Conservation (phyloP, 2,329 filamentous ascomycete genomes). For the Cordyceps farinosa region DNA sequence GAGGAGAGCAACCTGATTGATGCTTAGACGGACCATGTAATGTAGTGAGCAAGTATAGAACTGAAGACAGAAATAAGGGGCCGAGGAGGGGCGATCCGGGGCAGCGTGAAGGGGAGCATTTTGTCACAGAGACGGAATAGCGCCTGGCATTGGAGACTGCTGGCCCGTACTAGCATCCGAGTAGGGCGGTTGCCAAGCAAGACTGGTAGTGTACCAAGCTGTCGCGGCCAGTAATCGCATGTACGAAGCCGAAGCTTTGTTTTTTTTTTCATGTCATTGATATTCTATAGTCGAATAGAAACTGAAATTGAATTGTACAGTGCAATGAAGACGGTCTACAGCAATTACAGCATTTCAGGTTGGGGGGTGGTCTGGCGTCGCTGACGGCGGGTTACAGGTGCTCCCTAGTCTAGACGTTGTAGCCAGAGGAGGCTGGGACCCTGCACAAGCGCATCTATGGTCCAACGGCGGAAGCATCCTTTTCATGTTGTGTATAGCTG, state of each 20-base stretch:
- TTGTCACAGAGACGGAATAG: neutral
- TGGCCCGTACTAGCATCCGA: neutral
- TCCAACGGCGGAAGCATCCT: neutral
- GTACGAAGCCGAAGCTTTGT: conserved; percentile 25
- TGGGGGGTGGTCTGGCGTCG: neutral
- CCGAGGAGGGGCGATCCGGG: neutral
- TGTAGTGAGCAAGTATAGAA: conserved; percentile 13
- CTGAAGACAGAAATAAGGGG: conserved; percentile 21
- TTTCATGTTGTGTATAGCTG: neutral
- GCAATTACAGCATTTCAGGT: too few relatives aligned
- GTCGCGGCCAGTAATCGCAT: conserved; percentile 18
- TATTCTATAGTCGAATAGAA: conserved; percentile 18
- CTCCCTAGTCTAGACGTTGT: neutral
- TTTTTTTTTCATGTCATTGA: conserved; percentile 27
- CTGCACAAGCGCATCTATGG: neutral
- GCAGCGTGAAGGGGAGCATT: neutral
- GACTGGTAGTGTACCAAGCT: neutral
- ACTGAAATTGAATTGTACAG: conserved; percentile 14
- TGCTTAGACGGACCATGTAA: conserved; percentile 35
- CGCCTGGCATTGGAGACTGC: neutral
- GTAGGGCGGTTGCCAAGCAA: neutral
- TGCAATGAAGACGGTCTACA: too few relatives aligned
- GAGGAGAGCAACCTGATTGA: conserved; percentile 61
- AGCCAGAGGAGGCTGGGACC: neutral
- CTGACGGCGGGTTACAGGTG: neutral